These are phyloP conservation scores for Fusarium poae DNA, from an alignment of 2,329 filamentous ascomycete species.

Conservation along the genomic window DNA sequence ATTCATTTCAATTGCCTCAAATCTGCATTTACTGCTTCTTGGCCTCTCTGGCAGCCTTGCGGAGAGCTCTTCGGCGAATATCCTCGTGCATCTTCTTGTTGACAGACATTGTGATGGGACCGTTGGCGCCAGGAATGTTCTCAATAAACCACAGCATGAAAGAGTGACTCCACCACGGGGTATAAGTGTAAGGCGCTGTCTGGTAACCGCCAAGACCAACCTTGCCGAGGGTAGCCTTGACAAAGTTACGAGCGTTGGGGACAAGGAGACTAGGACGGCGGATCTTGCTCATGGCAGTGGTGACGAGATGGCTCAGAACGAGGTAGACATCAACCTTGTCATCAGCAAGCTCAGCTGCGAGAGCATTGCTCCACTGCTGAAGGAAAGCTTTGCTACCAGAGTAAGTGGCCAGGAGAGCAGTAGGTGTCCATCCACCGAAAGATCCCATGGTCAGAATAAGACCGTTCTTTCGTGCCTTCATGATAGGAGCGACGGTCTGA, in stretches of 20 bases:
- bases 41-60: constrained; percentile 84
- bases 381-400: constrained; percentile 98
- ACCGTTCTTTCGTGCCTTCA: constrained; percentile 86
- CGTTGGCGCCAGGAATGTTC: constrained; percentile 66
- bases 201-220: constrained; percentile 86
- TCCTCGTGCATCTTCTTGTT: constrained; percentile 81
- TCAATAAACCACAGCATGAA: constrained; percentile 87
- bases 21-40: constrained; percentile 69
- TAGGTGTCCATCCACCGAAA: constrained; percentile 92
- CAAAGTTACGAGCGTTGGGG: constrained; percentile 85
- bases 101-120: constrained; percentile 60
- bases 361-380: constrained; percentile 92
- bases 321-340: constrained; percentile 91
- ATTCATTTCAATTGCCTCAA: too few species aligned
- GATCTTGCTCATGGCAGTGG: constrained; percentile 97
- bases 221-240: constrained; percentile 81
- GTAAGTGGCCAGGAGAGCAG: constrained; percentile 93
- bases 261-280: constrained; percentile 81
- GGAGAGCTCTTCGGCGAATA: constrained; percentile 84
- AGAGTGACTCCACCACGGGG: constrained; percentile 93
- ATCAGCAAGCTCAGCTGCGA: constrained; percentile 84
- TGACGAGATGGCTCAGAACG: constrained; percentile 91
- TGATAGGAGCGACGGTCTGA: constrained; percentile 83
- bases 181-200: constrained; percentile 83
- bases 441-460: constrained; percentile 98